Conservation (phyloP, 495 filamentous ascomycete species). For the Aspergillus cristatus region DNA sequence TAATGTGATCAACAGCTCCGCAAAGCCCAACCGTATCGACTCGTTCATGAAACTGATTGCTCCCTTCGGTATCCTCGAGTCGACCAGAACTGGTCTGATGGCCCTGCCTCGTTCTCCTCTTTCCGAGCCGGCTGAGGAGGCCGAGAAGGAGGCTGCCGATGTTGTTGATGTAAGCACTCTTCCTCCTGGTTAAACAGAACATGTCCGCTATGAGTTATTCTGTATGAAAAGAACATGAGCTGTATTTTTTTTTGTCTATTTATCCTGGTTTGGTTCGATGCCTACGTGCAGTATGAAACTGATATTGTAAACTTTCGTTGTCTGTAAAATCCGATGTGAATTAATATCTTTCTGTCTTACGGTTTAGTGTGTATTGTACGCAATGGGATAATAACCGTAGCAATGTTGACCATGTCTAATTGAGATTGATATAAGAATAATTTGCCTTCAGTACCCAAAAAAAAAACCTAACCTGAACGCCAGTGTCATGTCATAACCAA, state of each 20-base stretch:
- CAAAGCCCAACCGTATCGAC: constrained; percentile 89
- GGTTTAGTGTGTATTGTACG: too few species aligned
- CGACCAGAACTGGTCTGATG: constrained; percentile 90
- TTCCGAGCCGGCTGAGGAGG: constrained; percentile 59
- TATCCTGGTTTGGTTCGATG: neutral
- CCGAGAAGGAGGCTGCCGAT: constrained; percentile 76
- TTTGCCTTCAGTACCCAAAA: too few species aligned
- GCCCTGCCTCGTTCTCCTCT: constrained; percentile 90
- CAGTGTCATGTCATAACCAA: too few species aligned
- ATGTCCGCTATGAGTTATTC: constrained; percentile 4
- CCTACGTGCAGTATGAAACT: neutral
- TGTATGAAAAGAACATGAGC: constrained; percentile 2
- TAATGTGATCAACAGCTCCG: constrained; percentile 48
- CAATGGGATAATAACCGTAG: too few species aligned
- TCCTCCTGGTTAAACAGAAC: constrained; percentile 67
- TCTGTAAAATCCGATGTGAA: too few species aligned
- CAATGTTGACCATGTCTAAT: too few species aligned
- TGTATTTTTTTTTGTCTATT: neutral
- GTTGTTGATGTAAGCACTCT: constrained; percentile 88
- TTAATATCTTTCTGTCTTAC: too few species aligned
- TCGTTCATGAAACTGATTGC: constrained; percentile 93
- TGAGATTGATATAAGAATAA: too few species aligned
- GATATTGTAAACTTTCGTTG: neutral
- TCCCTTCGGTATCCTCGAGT: constrained; percentile 96
- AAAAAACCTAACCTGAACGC: too few species aligned